Base-by-base conservation (phyloP, 1,284 basidiomycete species). In the Pseudozyma sp. region DNA sequence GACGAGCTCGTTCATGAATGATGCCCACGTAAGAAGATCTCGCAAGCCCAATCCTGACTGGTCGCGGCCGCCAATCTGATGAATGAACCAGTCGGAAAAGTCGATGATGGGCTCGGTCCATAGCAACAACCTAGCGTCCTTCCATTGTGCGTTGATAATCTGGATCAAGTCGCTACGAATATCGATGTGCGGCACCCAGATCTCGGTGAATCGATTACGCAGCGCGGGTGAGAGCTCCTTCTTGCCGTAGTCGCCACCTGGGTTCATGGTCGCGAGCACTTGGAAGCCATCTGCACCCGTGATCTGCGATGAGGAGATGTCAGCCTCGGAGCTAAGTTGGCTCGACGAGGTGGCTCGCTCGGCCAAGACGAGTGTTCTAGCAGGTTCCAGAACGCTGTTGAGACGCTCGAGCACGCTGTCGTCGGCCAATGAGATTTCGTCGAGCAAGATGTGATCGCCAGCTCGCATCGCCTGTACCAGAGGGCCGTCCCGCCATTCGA, bases 181-280 rank as follows among this genome's bases (percentile, higher is more conserved):
- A 63, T 93, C 90, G 42, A 99, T 89, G 13, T 91, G 87, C 3
- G 97, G 96, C 0, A 99, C 97, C 95, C 95, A 99, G 45, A 99
- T 97, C 84, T 99, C 97, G 10, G 97, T 99, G 86, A 99, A 99
- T 14, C 97, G 91, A 86, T 99, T 99, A 30, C 97, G 90, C 47
- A 99, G 87, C 0, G 97, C 97, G 31, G 96, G 96, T 0, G 95
- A 98, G 4, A 99, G 88, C 84, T 99, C 97, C 84, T 99, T 99
- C 87, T 99, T 99, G 42, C 97, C 97, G 79, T 97, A 99, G 84
- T 99, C 97, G 39, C 97, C 97, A 37, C 97, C 97, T 0, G 97
- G 97, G 84, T 99, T 99, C 97, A 99, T 99, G 0, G 97, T 99
- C 1, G 97, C 95, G 0, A 98, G 87, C 40, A 99, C 89, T 83